These are phyloP conservation scores for Albifimbria verrucaria DNA, from an alignment of 2,329 filamentous ascomycete genomes.

Conservation along the genomic window DNA sequence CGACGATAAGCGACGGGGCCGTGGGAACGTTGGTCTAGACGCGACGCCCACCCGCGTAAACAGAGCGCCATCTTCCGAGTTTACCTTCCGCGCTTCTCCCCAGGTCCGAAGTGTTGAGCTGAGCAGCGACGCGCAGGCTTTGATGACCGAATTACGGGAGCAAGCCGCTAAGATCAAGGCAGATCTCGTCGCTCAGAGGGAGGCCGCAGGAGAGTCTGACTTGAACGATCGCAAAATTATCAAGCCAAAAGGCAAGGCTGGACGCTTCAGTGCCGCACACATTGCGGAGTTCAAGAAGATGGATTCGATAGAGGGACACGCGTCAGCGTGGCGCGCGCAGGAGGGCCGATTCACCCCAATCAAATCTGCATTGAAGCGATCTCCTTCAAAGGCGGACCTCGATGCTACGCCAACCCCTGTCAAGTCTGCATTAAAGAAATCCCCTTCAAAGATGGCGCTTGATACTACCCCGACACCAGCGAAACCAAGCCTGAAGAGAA, in stretches of 20 bases:
- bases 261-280: slow-evolving; percentile 81
- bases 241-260: slow-evolving; percentile 71
- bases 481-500: slow-evolving; percentile 32
- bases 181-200: slow-evolving; percentile 60
- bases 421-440: slow-evolving; percentile 47
- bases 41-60: slow-evolving; percentile 62
- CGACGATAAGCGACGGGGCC: slow-evolving; percentile 43
- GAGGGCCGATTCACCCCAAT: slow-evolving; percentile 50
- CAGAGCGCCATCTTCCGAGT: slow-evolving; percentile 52
- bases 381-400: slow-evolving; percentile 44
- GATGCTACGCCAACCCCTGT: slow-evolving; percentile 30
- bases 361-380: slow-evolving; percentile 31
- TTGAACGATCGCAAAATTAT: slow-evolving; percentile 66
- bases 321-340: slow-evolving; percentile 70
- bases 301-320: slow-evolving; percentile 88
- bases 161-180: slow-evolving; percentile 70
- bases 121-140: slow-evolving; percentile 56
- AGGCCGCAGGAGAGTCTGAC: slow-evolving; percentile 47
- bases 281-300: slow-evolving; percentile 93
- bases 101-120: slow-evolving; percentile 49
- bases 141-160: slow-evolving; percentile 67
- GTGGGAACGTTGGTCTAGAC: slow-evolving; percentile 33
- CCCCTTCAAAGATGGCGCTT: slow-evolving; percentile 59
- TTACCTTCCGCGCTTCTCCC: slow-evolving; percentile 66
- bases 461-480: slow-evolving; percentile 50